Evolutionary conservation across 257 asterid genomes (phyloP), one percentile per base, ranked within the genome.

Genomic region (Scutellaria baicalensis): DNA sequence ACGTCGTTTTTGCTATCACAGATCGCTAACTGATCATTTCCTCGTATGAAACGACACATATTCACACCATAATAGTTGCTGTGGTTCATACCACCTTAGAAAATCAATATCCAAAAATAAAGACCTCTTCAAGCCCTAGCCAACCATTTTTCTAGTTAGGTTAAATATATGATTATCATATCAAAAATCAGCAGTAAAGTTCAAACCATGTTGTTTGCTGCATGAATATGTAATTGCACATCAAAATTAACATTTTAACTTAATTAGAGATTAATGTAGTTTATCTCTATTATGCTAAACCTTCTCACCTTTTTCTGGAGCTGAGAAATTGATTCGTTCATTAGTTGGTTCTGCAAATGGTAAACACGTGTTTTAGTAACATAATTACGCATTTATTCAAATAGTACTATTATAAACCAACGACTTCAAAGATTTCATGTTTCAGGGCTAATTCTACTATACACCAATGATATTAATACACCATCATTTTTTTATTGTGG

Each of bases 321-420:
- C 80, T 75, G 88, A 57, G 96, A 75, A 74, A 92, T 87, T 64
- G 96, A 77, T 68, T 84, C 97, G 68, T 82, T 79, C 94, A 92
- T 92, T 68, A 89, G 80, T 76, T 89, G 96, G 77, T 92, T 89
- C 97, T 92, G 92, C 84, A 78, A 45, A 60, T 3, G 3, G 69
- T 56, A 47, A 20, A 70, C 58, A 10, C 33, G 38, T 43, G 23
- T n/a, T 36, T 68, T 43, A 78, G 59, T 18, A 6, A 20, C 16
- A 42, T 18, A 27, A 27, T 8, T 13, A 0, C 55, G 21, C 52
- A 59, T 44, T 56, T 42, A 8, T 6, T n/a, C n/a, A n/a, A n/a
- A n/a, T n/a, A n/a, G n/a, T n/a, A n/a, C n/a, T n/a, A n/a, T n/a
- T n/a, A n/a, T n/a, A n/a, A n/a, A n/a, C n/a, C n/a, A n/a, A n/a